Percentiles rank a stretch among this genome's conserved stretches.
These are phyloP conservation scores for Coemansia sp. DNA, from an alignment of 192 early-diverging fungal genomes.

Conservation along the genomic window DNA sequence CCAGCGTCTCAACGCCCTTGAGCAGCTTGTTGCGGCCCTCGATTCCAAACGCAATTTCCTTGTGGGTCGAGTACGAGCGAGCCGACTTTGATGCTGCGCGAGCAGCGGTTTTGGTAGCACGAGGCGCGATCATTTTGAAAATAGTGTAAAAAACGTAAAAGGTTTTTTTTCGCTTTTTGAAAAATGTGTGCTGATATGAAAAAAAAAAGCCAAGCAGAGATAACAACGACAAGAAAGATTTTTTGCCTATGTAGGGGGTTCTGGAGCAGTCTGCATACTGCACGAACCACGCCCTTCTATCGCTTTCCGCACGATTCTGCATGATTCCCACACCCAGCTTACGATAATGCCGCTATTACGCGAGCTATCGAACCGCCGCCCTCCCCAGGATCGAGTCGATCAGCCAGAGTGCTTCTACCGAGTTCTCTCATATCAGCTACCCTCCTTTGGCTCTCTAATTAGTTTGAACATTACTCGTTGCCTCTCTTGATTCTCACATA, in stretches of 20 bases:
- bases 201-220: neutral
- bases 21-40: slow-evolving; percentile 91
- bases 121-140: slow-evolving; percentile 39
- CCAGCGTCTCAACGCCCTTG: slow-evolving; percentile 93
- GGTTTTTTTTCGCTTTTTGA: neutral
- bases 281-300: slow-evolving; percentile 3
- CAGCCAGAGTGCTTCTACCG: neutral
- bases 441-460: neutral
- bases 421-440: neutral
- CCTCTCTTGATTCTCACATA: neutral
- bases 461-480: neutral
- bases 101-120: slow-evolving; percentile 36
- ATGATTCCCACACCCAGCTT: slow-evolving; percentile 14
- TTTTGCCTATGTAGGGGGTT: neutral
- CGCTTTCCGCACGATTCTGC: slow-evolving; percentile 21
- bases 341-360: slow-evolving; percentile 16
- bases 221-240: neutral
- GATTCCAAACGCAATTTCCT: slow-evolving; percentile 96
- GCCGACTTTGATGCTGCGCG: slow-evolving; percentile 16
- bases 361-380: slow-evolving; percentile 3
- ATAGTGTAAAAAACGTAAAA: neutral
- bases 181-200: neutral
- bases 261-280: neutral
- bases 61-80: slow-evolving; percentile 83
- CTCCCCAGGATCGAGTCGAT: slow-evolving; percentile 1